Evolutionary conservation across 371 early-diverging fungal genomes (phyloP).

Genomic region (Rhizopus delemar): DNA sequence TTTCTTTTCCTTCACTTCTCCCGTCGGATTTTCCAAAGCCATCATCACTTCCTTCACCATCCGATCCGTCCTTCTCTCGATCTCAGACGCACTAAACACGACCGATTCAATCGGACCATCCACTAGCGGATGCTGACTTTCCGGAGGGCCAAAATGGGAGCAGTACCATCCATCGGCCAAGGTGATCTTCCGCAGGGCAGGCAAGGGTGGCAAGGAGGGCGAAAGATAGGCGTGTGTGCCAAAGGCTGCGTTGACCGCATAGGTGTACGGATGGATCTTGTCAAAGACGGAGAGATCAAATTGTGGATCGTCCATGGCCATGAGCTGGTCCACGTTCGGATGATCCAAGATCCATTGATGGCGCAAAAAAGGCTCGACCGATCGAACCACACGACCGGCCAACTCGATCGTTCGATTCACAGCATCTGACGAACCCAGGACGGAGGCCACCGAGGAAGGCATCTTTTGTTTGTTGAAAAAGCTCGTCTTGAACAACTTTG

Average conservation of each 20-base stretch:
- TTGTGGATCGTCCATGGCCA: constrained; percentile 20
- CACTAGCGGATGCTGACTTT: constrained; percentile 32
- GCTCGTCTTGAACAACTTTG: constrained; percentile 37
- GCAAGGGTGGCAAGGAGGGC: constrained; percentile 12
- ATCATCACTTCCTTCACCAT: constrained; percentile 39
- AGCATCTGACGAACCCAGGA: constrained; percentile 1
- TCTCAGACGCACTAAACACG: constrained; percentile 46
- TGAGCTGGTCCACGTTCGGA: constrained; percentile 31
- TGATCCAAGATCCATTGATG: constrained; percentile 44
- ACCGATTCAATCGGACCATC: constrained; percentile 49
- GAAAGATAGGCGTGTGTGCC: constrained; percentile 43
- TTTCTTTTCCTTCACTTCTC: constrained; percentile 15
- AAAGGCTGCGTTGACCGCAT: constrained; percentile 44
- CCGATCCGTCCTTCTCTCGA: constrained; percentile 46
- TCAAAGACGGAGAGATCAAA: constrained; percentile 24
- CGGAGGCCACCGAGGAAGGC: constrained; percentile 34
- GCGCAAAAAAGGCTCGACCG: constrained; percentile 41
- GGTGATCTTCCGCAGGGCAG: constrained; percentile 37
- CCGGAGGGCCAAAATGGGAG: constrained; percentile 29
- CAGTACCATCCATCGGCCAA: constrained; percentile 46
- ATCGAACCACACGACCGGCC: constrained; percentile 36
- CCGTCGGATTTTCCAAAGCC: constrained; percentile 40
- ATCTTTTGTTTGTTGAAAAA: constrained; percentile 44
- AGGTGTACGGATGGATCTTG: constrained; percentile 38
- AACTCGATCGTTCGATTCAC: constrained; percentile 36